Evolutionary conservation across 2,329 filamentous ascomycete species (phyloP).

Genomic region (Podosphaera xanthii): DNA sequence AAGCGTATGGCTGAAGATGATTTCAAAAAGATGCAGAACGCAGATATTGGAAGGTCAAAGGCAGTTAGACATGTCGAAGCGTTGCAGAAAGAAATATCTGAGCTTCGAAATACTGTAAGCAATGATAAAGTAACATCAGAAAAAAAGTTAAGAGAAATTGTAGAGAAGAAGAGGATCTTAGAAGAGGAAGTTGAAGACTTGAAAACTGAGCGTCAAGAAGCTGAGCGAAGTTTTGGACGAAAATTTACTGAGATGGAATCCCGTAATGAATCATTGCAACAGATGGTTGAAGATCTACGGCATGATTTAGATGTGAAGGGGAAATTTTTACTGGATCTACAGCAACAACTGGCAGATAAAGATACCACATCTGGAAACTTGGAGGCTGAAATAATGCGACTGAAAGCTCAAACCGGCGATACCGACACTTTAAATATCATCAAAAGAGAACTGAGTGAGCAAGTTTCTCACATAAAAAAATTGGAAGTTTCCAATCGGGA

Average conservation of each 20-base stretch:
- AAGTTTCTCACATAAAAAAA: conserved; percentile 72
- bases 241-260: conserved; percentile 38
- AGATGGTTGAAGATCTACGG: conserved; percentile 26
- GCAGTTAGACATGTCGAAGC: conserved; percentile 26
- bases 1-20: conserved; percentile 69
- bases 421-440: conserved; percentile 68
- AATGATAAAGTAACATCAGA: conserved; percentile 42
- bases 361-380: conserved; percentile 50
- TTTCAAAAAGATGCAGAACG: conserved; percentile 41
- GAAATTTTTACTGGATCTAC: conserved; percentile 13
- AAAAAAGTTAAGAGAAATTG: conserved; percentile 42
- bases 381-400: conserved; percentile 59
- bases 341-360: conserved; percentile 30
- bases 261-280: conserved; percentile 32
- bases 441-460: conserved; percentile 70
- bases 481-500: conserved; percentile 65
- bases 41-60: conserved; percentile 30
- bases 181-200: conserved; percentile 67
- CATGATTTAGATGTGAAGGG: conserved; percentile 20
- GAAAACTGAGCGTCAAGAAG: conserved; percentile 39
- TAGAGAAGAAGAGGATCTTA: conserved; percentile 50
- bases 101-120: conserved; percentile 26
- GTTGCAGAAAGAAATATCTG: conserved; percentile 27
- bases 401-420: conserved; percentile 75
- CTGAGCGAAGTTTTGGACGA: conserved; percentile 37